Conservation (phyloP, 345 rosid genomes). For the Noccaea bulbosa region DNA sequence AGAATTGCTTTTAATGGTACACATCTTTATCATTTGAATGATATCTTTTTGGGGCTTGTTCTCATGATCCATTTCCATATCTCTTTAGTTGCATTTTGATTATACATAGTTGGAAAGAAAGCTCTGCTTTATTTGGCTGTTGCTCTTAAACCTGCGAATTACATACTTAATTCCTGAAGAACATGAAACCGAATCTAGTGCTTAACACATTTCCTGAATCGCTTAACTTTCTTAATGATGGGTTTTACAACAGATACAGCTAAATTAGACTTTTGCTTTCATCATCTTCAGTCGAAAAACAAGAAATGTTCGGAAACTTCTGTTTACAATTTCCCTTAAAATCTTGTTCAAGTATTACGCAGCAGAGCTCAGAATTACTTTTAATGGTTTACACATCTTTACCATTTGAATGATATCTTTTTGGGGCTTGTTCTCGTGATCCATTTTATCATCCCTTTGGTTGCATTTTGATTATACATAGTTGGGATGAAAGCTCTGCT, state of each 20-base stretch:
- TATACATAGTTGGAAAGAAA: constrained; percentile 28
- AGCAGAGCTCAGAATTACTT: constrained; percentile 26
- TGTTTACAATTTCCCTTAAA: constrained; percentile 33
- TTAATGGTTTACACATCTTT: constrained; percentile 23
- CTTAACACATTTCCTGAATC: constrained; percentile 30
- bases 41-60: constrained; percentile 26
- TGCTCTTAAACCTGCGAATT: constrained; percentile 24
- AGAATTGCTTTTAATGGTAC: constrained; percentile 31
- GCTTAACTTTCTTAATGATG: constrained; percentile 7
- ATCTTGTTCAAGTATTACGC: constrained; percentile 29
- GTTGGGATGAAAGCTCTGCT: constrained; percentile 22
- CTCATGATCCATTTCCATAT: too few species aligned
- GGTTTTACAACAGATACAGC: too few species aligned
- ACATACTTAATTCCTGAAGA: constrained; percentile 30
- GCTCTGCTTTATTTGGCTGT: constrained; percentile 22
- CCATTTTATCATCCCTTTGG: not conserved
- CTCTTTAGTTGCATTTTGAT: constrained; percentile 24
- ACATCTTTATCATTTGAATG: constrained; percentile 21
- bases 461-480: constrained; percentile 29
- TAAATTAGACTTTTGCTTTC: constrained; percentile 32
- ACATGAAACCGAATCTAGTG: constrained; percentile 34
- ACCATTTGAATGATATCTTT: constrained; percentile 26
- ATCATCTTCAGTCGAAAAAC: constrained; percentile 29
- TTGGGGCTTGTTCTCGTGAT: constrained; percentile 18
- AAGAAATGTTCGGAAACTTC: not conserved